Evolutionary conservation across 2,329 filamentous ascomycete genomes (phyloP), one percentile per base, ranked within the genome.

Genomic region (Sporothrix luriei): DNA sequence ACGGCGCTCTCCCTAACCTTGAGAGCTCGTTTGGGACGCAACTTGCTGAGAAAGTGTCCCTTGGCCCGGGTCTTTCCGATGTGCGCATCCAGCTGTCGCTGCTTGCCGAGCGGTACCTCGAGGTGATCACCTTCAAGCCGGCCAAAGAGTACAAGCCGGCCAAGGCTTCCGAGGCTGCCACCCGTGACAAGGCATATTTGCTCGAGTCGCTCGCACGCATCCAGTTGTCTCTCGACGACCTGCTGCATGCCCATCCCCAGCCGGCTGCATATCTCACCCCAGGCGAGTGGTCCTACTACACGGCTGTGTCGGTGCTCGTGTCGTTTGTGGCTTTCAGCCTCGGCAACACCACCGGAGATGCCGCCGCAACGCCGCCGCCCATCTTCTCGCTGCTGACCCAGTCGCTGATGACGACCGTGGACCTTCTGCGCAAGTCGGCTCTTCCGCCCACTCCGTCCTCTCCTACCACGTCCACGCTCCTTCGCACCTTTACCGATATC

Each of bases 21-120:
- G 81, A 82, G 54, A 81, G 78, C 51, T 76, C 76, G 19, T 74
- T 77, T 21, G 76, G 76, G 0, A 73, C 76, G 0, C 78, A 82
- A 0, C 76, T 86, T 2, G 79, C 84, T 54, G 76, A 82, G 14
- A 77, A 81, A 1, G 76, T 87, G 6, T 77, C 81, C n/a, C 75
- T 85, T 26, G 86, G 86, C 0, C 85, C 86, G 3, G 77, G 78
- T 0, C 81, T 82, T 51, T 84, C 84, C 14, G 82, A 82, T 71
- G 77, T 77, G 1, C 83, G 86, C 2, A 80, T 80, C 1, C 86
- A 86, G 59, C 75, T 88, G 0, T 76, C 78, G 10, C 74, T 87
- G 14, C 76, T 85, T 0, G 74, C 83, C 0, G 86, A 88, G 73
- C 80, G 80, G 4, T 87, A 85, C 74, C 78, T 86, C 16, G 83